These are phyloP conservation scores for Ascochyta rabiei DNA, from an alignment of 2,329 filamentous ascomycete genomes.

Conservation along the genomic window DNA sequence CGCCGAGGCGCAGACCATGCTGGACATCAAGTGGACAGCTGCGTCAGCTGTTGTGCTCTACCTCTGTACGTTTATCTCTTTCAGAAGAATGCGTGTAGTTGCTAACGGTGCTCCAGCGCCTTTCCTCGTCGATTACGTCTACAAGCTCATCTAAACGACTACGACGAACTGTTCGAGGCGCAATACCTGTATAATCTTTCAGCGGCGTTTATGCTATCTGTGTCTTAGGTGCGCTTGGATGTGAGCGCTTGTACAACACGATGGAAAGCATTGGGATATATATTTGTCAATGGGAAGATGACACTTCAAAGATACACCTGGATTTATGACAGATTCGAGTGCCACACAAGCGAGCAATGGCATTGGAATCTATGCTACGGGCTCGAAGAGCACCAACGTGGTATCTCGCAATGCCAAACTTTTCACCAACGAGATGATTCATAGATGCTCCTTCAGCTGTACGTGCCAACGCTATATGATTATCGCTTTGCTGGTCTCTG, in stretches of 20 bases:
- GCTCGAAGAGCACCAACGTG: slow-evolving; percentile 6
- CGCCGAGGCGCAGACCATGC: slow-evolving; percentile 68
- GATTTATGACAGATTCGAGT: background rate
- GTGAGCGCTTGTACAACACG: slow-evolving; percentile 15
- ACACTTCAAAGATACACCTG: background rate
- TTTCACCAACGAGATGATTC: slow-evolving; percentile 22
- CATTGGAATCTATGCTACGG: slow-evolving; percentile 10
- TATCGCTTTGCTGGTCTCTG: slow-evolving; percentile 34
- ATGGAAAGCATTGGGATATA: background rate
- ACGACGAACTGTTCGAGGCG: background rate
- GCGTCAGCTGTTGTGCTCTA: slow-evolving; percentile 73
- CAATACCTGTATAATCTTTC: slow-evolving; percentile 1
- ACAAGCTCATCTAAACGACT: slow-evolving; percentile 55
- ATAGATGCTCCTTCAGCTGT: slow-evolving; percentile 20
- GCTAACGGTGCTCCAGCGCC: slow-evolving; percentile 51
- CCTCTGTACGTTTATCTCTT: slow-evolving; percentile 68
- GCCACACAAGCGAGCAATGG: slow-evolving; percentile 1
- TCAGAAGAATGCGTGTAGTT: background rate
- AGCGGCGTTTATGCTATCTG: slow-evolving; percentile 8
- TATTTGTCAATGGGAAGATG: background rate
- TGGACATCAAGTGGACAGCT: slow-evolving; percentile 70
- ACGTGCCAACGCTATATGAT: slow-evolving; percentile 17
- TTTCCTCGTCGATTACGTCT: slow-evolving; percentile 61
- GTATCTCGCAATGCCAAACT: slow-evolving; percentile 24
- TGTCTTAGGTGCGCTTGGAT: slow-evolving; percentile 10